A percentile compares a stretch with the other conserved stretches of the same genome.
phyloP scores from a whole-genome alignment of 192 early-diverging fungal genomes.

The Umbelopsis vinacea region DNA sequence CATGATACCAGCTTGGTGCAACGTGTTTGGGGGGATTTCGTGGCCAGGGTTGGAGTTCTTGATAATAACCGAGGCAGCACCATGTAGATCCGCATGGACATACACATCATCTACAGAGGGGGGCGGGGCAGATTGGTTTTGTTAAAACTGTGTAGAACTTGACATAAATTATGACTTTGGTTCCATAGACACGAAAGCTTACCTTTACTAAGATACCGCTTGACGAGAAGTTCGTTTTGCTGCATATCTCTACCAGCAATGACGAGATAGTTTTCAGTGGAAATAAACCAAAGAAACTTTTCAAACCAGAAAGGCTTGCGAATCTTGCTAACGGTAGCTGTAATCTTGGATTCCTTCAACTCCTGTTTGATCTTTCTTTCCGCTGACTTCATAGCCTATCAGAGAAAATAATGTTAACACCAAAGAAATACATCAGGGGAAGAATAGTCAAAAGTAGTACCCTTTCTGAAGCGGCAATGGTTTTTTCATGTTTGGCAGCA shows the following conservation, averaged over 20 bases:
- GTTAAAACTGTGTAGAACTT: too few species aligned
- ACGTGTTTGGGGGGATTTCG: constrained; percentile 84
- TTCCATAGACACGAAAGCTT: not conserved
- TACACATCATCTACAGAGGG: constrained; percentile 78
- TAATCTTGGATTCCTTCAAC: constrained; percentile 76
- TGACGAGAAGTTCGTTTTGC: constrained; percentile 93
- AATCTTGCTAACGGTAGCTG: constrained; percentile 76
- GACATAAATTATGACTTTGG: too few species aligned
- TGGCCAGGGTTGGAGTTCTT: constrained; percentile 70
- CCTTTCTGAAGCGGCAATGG: constrained; percentile 79
- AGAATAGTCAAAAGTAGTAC: constrained; percentile 22
- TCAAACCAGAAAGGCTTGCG: constrained; percentile 98
- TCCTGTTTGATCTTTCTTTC: constrained; percentile 89
- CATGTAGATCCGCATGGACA: constrained; percentile 93
- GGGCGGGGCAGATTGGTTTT: too few species aligned
- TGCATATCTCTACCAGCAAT: constrained; percentile 90
- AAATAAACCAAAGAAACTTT: constrained; percentile 96
- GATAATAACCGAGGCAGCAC: constrained; percentile 87
- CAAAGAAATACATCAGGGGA: not conserved
- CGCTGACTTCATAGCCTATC: constrained; percentile 80
- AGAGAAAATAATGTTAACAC: constrained; percentile 1
- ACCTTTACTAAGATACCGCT: constrained; percentile 64
- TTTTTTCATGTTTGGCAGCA: constrained; percentile 89
- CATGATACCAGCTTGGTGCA: constrained; percentile 96
- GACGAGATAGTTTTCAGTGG: constrained; percentile 90